Evolutionary conservation across 768 basidiomycete species (phyloP), one percentile per base, ranked within the genome.

Genomic region (Rhodotorula kratochvilovae): DNA sequence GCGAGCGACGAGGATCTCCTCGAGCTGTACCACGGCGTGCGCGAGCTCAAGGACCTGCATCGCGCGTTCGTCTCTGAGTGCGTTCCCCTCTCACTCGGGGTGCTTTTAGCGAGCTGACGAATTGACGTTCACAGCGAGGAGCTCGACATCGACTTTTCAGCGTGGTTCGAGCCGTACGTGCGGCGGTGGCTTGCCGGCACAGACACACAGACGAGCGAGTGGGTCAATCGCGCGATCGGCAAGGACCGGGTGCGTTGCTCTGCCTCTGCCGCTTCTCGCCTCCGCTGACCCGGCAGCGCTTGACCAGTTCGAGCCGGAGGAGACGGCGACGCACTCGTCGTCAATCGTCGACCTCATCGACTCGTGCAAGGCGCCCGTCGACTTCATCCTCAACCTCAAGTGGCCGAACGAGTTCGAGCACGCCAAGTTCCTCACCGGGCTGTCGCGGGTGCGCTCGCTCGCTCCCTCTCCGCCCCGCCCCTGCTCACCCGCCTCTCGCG

Each of bases 301-400:
- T 6, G 0, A 4, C 12, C 68, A 80, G 81, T 81, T 81, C 67
- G 92, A 83, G 84, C 91, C 66, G 85, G 92, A 81, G 85, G 90
- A 19, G 87, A 90, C 61, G 5, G 80, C 69, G 1, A 90, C 90
- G 0, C 91, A 94, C 77, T 95, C 92, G 76, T 93, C 94, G n/a
- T 98, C 95, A 0, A 94, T 99, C 65, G 88, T 93, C 33, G 96
- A 99, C 80, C 84, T 99, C 2, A 97, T 98, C 77, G 92, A 92
- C 72, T 96, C 93, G 5, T 84, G 98, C 65, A 87, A 91, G 61
- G 92, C 90, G 76, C 92, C 95, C 0, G 89, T 93, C 77, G 85
- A 86, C 67, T 93, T 96, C 81, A 81, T 99, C 56, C 86, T 91
- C 79, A 90, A 90, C 59, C 82, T 99, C 51, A 86, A 93, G 70